Conservation (phyloP, 805 yeast species). For the Candida corydali region DNA sequence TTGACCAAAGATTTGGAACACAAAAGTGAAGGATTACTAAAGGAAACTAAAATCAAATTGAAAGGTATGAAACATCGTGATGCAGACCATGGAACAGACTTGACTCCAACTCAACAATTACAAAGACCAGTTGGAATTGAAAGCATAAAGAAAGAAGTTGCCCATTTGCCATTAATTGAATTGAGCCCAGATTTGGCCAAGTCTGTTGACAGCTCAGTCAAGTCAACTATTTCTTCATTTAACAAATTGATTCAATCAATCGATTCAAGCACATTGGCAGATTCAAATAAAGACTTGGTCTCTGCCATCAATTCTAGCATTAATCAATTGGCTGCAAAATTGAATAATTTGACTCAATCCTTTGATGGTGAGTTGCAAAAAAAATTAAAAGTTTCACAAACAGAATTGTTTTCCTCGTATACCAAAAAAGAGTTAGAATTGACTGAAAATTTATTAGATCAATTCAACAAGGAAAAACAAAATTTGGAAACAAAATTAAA, state of each 20-base stretch:
- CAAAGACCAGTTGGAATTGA: constrained; percentile 38
- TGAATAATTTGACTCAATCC: constrained; percentile 26
- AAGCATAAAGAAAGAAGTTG: constrained; percentile 24
- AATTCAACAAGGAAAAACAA: constrained; percentile 59
- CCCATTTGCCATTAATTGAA: constrained; percentile 32
- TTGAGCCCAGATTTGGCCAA: constrained; percentile 18
- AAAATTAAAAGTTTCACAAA: constrained; percentile 33
- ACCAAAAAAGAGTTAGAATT: constrained; percentile 52
- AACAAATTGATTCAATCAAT: constrained; percentile 34
- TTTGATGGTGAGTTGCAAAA: constrained; percentile 35
- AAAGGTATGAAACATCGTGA: constrained; percentile 1
- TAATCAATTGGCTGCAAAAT: constrained; percentile 24
- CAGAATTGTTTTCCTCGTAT: constrained; percentile 34
- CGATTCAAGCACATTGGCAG: constrained; percentile 23
- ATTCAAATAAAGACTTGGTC: constrained; percentile 25
- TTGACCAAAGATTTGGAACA: constrained; percentile 30
- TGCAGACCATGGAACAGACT: constrained; percentile 4
- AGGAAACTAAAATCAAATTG: constrained; percentile 34
- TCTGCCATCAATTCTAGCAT: constrained; percentile 30
- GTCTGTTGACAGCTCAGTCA: constrained; percentile 29
- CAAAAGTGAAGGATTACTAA: constrained; percentile 29
- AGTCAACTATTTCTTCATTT: constrained; percentile 33
- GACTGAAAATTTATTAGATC: constrained; percentile 54
- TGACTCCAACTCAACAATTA: constrained; percentile 39
- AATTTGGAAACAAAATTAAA: constrained; percentile 58